phyloP scores from a whole-genome alignment of 2,329 filamentous ascomycete genomes.

The Bipolaris cookei region DNA sequence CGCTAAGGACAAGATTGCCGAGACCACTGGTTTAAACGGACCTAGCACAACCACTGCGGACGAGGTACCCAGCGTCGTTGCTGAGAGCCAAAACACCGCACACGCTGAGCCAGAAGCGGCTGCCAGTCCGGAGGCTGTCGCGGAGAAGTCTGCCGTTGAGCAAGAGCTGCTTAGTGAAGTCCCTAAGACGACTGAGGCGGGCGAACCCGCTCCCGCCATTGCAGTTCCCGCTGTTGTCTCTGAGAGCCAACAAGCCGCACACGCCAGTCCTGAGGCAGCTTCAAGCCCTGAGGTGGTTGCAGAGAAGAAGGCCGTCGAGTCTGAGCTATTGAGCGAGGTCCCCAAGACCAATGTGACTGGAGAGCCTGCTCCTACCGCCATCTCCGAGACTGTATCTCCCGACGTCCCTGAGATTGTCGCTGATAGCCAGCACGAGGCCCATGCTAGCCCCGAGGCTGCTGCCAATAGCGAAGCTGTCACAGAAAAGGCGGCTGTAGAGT shows the following conservation, averaged over 20 bases:
- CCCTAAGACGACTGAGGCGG: constrained; percentile 50
- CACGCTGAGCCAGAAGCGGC: constrained; percentile 69
- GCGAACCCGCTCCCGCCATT: constrained; percentile 38
- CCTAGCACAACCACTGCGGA: constrained; percentile 45
- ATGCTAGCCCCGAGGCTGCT: constrained; percentile 69
- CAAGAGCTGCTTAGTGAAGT: constrained; percentile 63
- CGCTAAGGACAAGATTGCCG: constrained; percentile 46
- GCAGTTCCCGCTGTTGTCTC: constrained; percentile 66
- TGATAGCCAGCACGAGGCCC: constrained; percentile 72
- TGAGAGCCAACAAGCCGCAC: constrained; percentile 72
- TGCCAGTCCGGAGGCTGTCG: constrained; percentile 66
- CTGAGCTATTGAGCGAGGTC: constrained; percentile 73
- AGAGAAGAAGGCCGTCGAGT: constrained; percentile 74
- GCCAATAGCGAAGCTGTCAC: constrained; percentile 67
- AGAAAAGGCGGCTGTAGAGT: constrained; percentile 74
- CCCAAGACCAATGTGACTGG: constrained; percentile 50
- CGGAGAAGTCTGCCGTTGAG: constrained; percentile 74
- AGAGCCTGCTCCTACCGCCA: constrained; percentile 39
- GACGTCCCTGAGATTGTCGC: constrained; percentile 66
- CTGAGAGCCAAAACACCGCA: constrained; percentile 72
- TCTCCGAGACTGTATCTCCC: constrained; percentile 38
- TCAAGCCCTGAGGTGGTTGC: constrained; percentile 67
- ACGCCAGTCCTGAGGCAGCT: constrained; percentile 69
- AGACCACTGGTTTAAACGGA: constrained; percentile 48
- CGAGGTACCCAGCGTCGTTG: constrained; percentile 65